Conservation (phyloP, 2,329 filamentous ascomycete species). For the Aspergillus amoenus region DNA sequence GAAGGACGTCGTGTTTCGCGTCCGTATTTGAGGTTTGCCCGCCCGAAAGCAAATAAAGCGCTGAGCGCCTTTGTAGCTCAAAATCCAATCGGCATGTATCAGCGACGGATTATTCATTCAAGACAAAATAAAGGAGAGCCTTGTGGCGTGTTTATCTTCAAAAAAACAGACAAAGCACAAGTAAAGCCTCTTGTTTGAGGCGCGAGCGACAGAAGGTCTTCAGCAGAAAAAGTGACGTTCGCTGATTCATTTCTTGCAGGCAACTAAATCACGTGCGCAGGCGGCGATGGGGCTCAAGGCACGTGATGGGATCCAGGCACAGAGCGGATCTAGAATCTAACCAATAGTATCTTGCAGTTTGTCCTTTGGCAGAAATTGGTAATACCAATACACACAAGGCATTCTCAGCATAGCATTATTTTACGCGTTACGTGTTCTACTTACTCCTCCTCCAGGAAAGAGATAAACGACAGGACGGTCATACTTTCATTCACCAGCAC, state of each 20-base stretch:
- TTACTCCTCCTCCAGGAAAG: not conserved
- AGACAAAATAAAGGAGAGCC: not conserved
- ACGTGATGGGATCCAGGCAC: slow-evolving; percentile 21
- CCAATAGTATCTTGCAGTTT: slow-evolving; percentile 34
- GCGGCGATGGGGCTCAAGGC: not conserved
- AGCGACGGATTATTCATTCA: slow-evolving; percentile 2
- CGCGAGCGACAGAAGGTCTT: not conserved
- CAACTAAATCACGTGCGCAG: slow-evolving; percentile 22
- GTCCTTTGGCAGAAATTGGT: slow-evolving; percentile 27
- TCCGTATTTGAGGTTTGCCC: not conserved
- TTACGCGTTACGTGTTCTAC: slow-evolving; percentile 11
- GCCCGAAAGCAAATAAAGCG: slow-evolving; percentile 22
- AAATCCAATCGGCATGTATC: slow-evolving; percentile 24
- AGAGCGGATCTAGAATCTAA: not conserved
- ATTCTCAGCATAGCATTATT: slow-evolving; percentile 7
- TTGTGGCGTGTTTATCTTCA: not conserved
- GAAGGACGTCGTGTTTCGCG: not conserved
- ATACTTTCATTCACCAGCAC: slow-evolving; percentile 9
- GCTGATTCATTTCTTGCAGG: slow-evolving; percentile 19
- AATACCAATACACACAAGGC: slow-evolving; percentile 20
- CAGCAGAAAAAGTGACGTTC: slow-evolving; percentile 34
- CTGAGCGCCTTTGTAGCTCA: slow-evolving; percentile 27
- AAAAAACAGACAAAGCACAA: not conserved
- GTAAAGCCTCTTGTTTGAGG: not conserved
- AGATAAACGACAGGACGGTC: not conserved